Evolutionary conservation across 768 basidiomycete species (phyloP), one percentile per base, ranked within the genome.

Genomic region (Kondoa malvinella): DNA sequence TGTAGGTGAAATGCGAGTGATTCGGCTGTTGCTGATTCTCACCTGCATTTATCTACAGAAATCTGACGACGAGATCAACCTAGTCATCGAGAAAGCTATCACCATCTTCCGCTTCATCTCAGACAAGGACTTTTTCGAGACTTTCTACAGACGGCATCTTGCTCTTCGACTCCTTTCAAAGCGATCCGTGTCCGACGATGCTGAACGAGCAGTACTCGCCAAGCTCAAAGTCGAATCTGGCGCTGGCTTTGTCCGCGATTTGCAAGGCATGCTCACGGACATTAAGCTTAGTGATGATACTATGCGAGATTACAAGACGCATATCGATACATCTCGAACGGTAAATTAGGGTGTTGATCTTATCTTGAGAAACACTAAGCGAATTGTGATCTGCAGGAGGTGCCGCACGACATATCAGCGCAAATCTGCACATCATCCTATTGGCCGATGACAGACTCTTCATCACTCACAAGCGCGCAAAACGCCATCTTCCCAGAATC

Each of bases 181-280:
- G 12, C 86, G 92, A 21, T 94, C 91, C 25, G 85, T 92, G 4
- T 95, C 92, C 0, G 95, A 99, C 73, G 95, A 99, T 77, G 92
- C 95, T 1, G 95, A 99, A 75, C 87, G 88, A 59, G 89, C 87
- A 68, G 96, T 99, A 92, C 83, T 99, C 1, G 86, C 90, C 59
- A 96, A 95, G 78, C 84, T 99, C 74, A 96, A 96, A 79, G 83
- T 94, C 29, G 94, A 97, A 78, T 92, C 88, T 74, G 94, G 94
- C 4, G 87, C 86, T 73, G 90, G 94, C 75, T 99, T 97, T 77
- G 97, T 95, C 0, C 90, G 94, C 78, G 92, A 92, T 76, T 80
- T 97, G 74, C 92, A 99, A 77, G 92, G 92, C 68, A 99, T 99
- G 94, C 95, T 99, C 83, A 83, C 89, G 71, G 94, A 97, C 75